phyloP scores from a whole-genome alignment of 2,329 filamentous ascomycete species.

The Stromatinia cepivora region DNA sequence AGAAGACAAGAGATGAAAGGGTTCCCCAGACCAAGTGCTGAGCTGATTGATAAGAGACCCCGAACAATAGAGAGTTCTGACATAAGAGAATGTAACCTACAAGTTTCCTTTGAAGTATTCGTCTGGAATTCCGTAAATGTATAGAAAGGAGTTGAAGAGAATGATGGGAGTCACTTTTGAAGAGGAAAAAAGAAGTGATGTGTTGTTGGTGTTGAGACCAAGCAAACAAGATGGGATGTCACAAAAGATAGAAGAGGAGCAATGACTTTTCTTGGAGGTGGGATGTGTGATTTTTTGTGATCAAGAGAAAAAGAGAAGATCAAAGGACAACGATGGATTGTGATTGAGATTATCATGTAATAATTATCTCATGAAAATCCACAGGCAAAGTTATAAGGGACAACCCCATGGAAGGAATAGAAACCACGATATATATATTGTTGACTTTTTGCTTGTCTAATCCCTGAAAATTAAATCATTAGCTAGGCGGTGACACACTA shows the following conservation, averaged over 20 bases:
- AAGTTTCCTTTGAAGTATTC: background rate
- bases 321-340: background rate
- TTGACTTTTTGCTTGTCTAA: background rate
- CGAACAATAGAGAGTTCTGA: background rate
- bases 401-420: background rate
- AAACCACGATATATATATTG: background rate
- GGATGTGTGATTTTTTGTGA: background rate
- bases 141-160: background rate
- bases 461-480: background rate
- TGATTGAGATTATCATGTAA: conserved; percentile 1
- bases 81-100: background rate
- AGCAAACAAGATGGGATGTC: background rate
- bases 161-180: background rate
- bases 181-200: background rate
- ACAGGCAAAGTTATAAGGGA: background rate
- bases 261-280: background rate
- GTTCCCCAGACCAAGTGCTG: background rate
- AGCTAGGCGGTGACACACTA: conserved; percentile 10
- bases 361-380: conserved; percentile 4
- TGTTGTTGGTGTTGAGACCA: conserved; percentile 17
- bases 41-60: background rate
- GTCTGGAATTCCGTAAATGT: background rate
- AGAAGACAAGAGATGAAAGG: background rate
- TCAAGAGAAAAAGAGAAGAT: conserved; percentile 17
- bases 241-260: background rate